phyloP scores from a whole-genome alignment of 2,329 filamentous ascomycete genomes.

The Claviceps sp. region DNA sequence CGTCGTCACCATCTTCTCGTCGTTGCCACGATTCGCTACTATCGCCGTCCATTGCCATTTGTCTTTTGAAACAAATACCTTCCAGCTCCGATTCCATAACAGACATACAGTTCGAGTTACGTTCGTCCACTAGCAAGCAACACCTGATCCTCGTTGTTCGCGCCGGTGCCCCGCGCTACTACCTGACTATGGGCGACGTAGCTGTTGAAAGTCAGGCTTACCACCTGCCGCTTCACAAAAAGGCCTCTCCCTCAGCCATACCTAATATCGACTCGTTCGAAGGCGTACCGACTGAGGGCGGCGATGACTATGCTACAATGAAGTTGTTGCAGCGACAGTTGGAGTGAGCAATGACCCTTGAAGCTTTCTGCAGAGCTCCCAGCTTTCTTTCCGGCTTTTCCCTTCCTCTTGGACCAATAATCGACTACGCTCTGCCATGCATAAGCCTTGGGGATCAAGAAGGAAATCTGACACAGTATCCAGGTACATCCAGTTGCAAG shows the following conservation, averaged over 20 bases:
- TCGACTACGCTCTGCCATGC: neutral
- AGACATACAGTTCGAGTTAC: neutral
- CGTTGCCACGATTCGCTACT: neutral
- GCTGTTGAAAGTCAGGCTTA: constrained; percentile 70
- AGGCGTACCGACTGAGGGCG: constrained; percentile 64
- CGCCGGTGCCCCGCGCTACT: constrained; percentile 1
- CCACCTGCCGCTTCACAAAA: constrained; percentile 66
- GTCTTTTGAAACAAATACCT: neutral
- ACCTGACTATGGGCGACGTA: constrained; percentile 67
- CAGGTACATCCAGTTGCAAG: constrained; percentile 90
- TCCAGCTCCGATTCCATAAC: too few relatives aligned
- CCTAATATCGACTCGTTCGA: constrained; percentile 85
- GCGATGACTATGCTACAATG: constrained; percentile 86
- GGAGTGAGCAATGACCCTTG: constrained; percentile 46
- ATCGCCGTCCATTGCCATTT: neutral
- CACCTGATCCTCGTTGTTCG: neutral
- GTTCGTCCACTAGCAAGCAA: neutral
- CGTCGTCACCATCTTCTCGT: neutral
- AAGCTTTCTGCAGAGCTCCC: neutral
- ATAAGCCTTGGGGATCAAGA: neutral
- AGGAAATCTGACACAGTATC: constrained; percentile 14
- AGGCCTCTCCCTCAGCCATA: constrained; percentile 65
- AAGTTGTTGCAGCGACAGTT: constrained; percentile 95
- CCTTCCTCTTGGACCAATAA: neutral
- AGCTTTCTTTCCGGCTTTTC: neutral